Conservation (phyloP, 257 asterid species). For the Echites panduratus region DNA sequence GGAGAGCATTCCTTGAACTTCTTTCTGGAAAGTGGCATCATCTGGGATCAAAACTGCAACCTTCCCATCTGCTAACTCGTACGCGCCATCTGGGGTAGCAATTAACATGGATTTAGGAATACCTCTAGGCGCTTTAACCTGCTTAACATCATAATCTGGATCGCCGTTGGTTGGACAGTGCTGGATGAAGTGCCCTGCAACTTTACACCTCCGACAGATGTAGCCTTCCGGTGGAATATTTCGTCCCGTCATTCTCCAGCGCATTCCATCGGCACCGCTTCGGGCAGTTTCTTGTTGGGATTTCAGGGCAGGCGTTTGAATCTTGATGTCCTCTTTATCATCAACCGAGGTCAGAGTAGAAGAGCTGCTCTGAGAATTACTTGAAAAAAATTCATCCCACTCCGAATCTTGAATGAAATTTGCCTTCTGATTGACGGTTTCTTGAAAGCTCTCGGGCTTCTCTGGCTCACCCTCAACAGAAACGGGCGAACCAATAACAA, state of each 20-base stretch:
- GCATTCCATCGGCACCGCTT: not conserved
- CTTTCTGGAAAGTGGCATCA: slow-evolving; percentile 81
- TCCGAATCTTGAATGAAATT: not conserved
- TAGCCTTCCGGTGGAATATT: slow-evolving; percentile 84
- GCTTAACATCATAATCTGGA: slow-evolving; percentile 63
- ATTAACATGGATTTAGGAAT: slow-evolving; percentile 81
- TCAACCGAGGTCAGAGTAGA: not conserved
- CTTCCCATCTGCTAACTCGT: slow-evolving; percentile 69
- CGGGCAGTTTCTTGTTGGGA: not conserved
- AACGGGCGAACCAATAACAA: not conserved
- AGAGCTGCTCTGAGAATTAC: not conserved
- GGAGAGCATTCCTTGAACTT: slow-evolving; percentile 70
- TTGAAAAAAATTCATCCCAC: not conserved
- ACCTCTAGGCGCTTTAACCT: slow-evolving; percentile 78
- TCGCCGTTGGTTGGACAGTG: slow-evolving; percentile 97
- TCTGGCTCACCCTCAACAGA: not conserved
- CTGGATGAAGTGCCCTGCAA: slow-evolving; percentile 84
- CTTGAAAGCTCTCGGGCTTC: not conserved
- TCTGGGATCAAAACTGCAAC: slow-evolving; percentile 66
- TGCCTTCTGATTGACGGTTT: not conserved
- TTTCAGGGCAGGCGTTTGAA: not conserved
- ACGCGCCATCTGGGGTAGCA: slow-evolving; percentile 76
- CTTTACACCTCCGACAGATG: slow-evolving; percentile 76
- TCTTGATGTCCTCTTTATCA: not conserved
- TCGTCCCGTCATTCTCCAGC: slow-evolving; percentile 29